Evolutionary conservation across 768 basidiomycete genomes (phyloP).

Genomic region (Lactarius sp.): DNA sequence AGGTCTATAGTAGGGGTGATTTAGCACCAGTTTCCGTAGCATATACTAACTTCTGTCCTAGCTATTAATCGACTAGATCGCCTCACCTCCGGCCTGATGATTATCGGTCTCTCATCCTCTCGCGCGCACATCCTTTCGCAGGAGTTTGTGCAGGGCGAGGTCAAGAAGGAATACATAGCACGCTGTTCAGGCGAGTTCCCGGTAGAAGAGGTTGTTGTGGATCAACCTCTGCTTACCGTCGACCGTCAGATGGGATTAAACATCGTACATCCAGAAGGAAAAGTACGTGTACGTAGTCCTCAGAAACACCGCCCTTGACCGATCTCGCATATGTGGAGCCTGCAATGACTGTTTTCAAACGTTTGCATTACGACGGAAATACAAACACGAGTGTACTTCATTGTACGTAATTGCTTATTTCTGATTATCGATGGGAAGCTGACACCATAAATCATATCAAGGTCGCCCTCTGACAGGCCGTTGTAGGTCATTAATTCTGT

Average conservation of each 20-base stretch:
- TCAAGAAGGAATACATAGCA: conserved; percentile 91
- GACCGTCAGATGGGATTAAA: conserved; percentile 97
- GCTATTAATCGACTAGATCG: conserved; percentile 94
- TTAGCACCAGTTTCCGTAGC: neutral
- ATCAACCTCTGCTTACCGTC: conserved; percentile 82
- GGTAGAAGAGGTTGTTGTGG: conserved; percentile 75
- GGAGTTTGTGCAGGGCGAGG: conserved; percentile 77
- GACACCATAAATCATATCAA: conserved; percentile 31
- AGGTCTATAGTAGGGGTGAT: conserved; percentile 66
- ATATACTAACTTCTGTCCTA: conserved; percentile 33
- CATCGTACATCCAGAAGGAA: conserved; percentile 91
- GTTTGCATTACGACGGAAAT: conserved; percentile 71
- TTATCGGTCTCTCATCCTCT: conserved; percentile 70
- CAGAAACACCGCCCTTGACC: neutral
- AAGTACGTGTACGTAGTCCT: conserved; percentile 45
- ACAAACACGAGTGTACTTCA: conserved; percentile 83
- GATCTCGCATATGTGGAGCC: conserved; percentile 40
- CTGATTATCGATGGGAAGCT: neutral
- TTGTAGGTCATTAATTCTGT: conserved; percentile 51
- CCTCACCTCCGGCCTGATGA: conserved; percentile 93
- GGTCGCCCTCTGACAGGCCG: conserved; percentile 88
- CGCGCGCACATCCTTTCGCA: conserved; percentile 66
- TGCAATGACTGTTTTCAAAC: conserved; percentile 84
- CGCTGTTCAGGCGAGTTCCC: conserved; percentile 84
- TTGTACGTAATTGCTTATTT: conserved; percentile 46